These are phyloP conservation scores for Microdochium nivale DNA, from an alignment of 2,329 filamentous ascomycete genomes.

Conservation along the genomic window DNA sequence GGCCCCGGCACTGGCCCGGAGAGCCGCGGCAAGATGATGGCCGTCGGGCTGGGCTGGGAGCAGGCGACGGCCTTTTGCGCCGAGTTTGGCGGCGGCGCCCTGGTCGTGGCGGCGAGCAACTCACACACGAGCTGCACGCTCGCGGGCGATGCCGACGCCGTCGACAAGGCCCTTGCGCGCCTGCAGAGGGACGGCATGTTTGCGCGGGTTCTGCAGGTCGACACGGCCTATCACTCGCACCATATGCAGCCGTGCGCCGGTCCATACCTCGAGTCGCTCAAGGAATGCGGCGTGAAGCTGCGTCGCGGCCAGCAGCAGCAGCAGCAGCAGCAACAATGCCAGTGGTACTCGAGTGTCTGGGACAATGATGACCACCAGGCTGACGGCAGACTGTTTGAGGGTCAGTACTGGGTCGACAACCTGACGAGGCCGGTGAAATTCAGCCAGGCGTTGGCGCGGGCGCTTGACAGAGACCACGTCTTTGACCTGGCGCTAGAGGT, in stretches of 20 bases:
- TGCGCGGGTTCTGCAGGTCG: conserved; percentile 2
- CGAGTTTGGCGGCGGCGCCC: conserved; percentile 1
- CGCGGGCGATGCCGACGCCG: conserved; percentile 8
- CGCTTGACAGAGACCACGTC: not conserved
- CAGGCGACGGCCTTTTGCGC: conserved; percentile 1
- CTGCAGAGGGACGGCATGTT: conserved; percentile 5
- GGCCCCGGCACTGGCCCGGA: conserved; percentile 6
- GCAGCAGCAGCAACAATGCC: not conserved
- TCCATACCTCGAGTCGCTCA: conserved; percentile 4
- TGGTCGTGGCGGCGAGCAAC: conserved; percentile 7
- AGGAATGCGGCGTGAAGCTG: not conserved
- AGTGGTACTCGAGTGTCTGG: conserved; percentile 2
- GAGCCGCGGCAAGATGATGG: conserved; percentile 6
- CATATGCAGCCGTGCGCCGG: conserved; percentile 6
- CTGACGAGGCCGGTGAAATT: conserved; percentile 24
- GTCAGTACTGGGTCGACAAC: conserved; percentile 25
- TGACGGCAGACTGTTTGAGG: conserved; percentile 1
- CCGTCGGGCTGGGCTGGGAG: conserved; percentile 19
- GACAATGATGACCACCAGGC: not conserved
- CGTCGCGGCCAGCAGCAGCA: not conserved
- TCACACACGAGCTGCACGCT: conserved; percentile 7
- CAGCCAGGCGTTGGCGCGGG: conserved; percentile 15
- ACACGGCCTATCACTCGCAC: conserved; percentile 8
- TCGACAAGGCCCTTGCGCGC: conserved; percentile 1
- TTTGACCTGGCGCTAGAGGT: conserved; percentile 22